These are phyloP conservation scores for Neofusicoccum kwambonambiense DNA, from an alignment of 2,329 filamentous ascomycete species.

Conservation along the genomic window DNA sequence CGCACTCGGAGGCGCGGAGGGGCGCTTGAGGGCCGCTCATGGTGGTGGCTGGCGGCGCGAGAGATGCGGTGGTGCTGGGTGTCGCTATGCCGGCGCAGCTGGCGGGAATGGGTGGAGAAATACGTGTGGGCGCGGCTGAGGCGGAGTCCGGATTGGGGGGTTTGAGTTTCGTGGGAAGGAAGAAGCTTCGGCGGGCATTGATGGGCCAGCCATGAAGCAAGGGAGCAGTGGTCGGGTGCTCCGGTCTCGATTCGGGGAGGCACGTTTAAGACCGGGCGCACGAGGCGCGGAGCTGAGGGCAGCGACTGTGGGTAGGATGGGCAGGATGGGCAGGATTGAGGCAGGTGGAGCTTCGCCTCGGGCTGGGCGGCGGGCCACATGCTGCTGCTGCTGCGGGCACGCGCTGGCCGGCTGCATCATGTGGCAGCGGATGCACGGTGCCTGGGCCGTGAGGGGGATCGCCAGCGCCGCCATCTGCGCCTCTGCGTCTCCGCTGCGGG, in stretches of 20 bases:
- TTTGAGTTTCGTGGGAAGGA: not conserved
- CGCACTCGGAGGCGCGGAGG: conserved; percentile 7
- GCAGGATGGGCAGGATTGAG: no score
- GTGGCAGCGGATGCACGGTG: conserved; percentile 3
- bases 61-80: not conserved
- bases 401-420: not conserved
- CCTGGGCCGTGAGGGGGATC: conserved; percentile 13
- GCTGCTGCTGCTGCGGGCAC: not conserved
- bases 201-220: not conserved
- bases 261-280: no score
- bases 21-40: conserved; percentile 3
- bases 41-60: not conserved
- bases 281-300: no score
- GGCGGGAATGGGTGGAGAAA: not conserved
- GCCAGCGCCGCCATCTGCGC: not conserved
- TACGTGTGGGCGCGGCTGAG: not conserved
- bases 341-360: not conserved
- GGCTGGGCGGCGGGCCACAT: not conserved
- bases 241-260: no score
- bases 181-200: not conserved
- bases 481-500: not conserved
- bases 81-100: not conserved
- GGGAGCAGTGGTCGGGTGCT: not conserved
- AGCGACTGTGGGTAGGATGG: no score
- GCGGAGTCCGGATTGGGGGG: not conserved